phyloP scores from a whole-genome alignment of 2,329 filamentous ascomycete genomes.

The Pezicula carpinea region DNA sequence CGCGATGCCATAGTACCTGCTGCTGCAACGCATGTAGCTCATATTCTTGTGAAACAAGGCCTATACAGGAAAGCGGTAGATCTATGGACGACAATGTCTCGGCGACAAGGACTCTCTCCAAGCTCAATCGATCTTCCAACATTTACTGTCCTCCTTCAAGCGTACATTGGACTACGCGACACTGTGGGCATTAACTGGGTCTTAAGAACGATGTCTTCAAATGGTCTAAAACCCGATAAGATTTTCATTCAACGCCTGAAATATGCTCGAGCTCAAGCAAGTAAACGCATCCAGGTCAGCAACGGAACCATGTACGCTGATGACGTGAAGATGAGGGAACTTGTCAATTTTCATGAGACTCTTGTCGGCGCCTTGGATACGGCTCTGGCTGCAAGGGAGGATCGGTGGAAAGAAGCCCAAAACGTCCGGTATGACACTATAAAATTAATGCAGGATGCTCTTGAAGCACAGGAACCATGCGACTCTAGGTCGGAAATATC shows the following conservation, averaged over 20 bases:
- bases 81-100: constrained; percentile 23
- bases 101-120: constrained; percentile 7
- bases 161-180: constrained; percentile 20
- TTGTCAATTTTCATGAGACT: no score
- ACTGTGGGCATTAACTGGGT: constrained; percentile 23
- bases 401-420: no score
- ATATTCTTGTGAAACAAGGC: constrained; percentile 17
- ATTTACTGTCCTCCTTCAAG: constrained; percentile 24
- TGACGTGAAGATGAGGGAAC: no score
- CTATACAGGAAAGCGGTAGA: constrained; percentile 17
- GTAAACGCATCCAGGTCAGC: background rate
- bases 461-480: no score
- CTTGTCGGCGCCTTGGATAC: no score
- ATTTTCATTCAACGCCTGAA: constrained; percentile 16
- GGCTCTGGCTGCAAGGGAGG: no score
- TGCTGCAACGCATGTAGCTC: constrained; percentile 23
- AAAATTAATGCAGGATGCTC: no score
- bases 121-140: constrained; percentile 15
- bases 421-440: no score
- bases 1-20: constrained; percentile 13
- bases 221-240: constrained; percentile 19
- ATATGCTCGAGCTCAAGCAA: constrained; percentile 3
- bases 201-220: constrained; percentile 14
- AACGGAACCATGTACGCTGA: background rate
- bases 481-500: no score